Percentiles rank a stretch among this genome's conserved stretches.
phyloP scores from a whole-genome alignment of 352 stramenopile genomes.

The Phytophthora hibernalis region DNA sequence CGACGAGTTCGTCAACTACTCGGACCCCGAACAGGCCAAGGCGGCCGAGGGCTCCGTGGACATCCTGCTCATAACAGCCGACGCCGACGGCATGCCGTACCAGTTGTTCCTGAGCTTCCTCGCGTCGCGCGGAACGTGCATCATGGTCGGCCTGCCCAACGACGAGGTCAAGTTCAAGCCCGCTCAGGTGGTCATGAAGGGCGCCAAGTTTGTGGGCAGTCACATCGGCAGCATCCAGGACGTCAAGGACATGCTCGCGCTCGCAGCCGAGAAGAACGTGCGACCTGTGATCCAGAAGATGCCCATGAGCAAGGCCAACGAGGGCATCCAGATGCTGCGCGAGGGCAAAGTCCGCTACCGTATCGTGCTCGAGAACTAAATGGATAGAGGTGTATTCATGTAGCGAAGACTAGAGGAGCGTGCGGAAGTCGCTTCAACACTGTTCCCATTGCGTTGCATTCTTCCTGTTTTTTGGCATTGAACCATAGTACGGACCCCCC shows the following conservation, averaged over 20 bases:
- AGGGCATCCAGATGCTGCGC: constrained; percentile 52
- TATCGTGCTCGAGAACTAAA: constrained; percentile 57
- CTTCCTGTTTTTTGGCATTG: too few relatives aligned
- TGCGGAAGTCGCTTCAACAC: constrained; percentile 2
- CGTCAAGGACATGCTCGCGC: constrained; percentile 85
- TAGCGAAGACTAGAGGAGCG: too few relatives aligned
- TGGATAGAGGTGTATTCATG: not conserved
- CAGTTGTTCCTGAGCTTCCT: constrained; percentile 63
- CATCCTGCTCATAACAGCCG: constrained; percentile 75
- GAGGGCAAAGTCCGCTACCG: constrained; percentile 51
- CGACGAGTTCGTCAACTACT: constrained; percentile 66
- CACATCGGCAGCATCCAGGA: constrained; percentile 81
- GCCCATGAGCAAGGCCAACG: constrained; percentile 55
- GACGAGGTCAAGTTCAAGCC: constrained; percentile 64
- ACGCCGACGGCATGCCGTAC: constrained; percentile 60
- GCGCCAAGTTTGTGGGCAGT: constrained; percentile 64
- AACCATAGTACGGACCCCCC: not conserved
- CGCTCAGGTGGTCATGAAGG: constrained; percentile 50
- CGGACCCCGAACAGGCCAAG: constrained; percentile 43
- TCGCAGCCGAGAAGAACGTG: constrained; percentile 77
- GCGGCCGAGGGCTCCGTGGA: constrained; percentile 53
- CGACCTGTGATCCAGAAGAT: constrained; percentile 58
- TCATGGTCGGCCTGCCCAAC: constrained; percentile 75
- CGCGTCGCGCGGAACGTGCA: constrained; percentile 54
- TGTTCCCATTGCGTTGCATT: constrained; percentile 2